Percentiles rank a stretch among this genome's conserved stretches.
These are phyloP conservation scores for Pterula multifida DNA, from an alignment of 1,284 basidiomycete genomes.

Conservation along the genomic window DNA sequence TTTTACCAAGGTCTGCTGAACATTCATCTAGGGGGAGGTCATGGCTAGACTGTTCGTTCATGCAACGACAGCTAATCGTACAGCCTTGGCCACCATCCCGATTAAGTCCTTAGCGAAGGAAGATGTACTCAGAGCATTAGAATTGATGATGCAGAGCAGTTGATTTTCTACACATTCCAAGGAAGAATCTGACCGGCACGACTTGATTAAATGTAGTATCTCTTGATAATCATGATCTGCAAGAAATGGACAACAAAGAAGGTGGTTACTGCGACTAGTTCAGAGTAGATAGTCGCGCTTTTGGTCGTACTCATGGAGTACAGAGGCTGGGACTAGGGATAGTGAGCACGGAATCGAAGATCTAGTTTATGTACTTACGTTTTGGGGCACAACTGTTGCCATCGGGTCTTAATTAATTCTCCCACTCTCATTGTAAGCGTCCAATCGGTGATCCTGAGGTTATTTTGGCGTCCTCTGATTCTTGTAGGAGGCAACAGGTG, in stretches of 20 bases:
- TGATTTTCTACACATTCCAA: background rate
- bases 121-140: background rate
- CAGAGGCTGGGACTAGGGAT: background rate
- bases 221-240: background rate
- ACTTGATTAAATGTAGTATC: background rate
- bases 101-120: background rate
- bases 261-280: background rate
- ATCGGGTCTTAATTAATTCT: too few species aligned
- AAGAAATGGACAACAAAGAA: background rate
- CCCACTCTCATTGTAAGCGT: too few species aligned
- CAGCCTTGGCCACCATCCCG: background rate
- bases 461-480: too few species aligned
- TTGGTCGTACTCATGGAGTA: background rate
- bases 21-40: background rate
- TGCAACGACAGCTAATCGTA: background rate
- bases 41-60: slow-evolving; percentile 1
- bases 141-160: background rate
- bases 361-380: too few species aligned
- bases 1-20: background rate
- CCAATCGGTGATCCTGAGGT: too few species aligned
- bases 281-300: background rate
- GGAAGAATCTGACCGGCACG: background rate
- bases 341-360: too few species aligned
- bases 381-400: too few species aligned
- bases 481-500: too few species aligned